These are phyloP conservation scores for Capsicum rhomboideum DNA, from an alignment of 257 asterid genomes.

Conservation along the genomic window DNA sequence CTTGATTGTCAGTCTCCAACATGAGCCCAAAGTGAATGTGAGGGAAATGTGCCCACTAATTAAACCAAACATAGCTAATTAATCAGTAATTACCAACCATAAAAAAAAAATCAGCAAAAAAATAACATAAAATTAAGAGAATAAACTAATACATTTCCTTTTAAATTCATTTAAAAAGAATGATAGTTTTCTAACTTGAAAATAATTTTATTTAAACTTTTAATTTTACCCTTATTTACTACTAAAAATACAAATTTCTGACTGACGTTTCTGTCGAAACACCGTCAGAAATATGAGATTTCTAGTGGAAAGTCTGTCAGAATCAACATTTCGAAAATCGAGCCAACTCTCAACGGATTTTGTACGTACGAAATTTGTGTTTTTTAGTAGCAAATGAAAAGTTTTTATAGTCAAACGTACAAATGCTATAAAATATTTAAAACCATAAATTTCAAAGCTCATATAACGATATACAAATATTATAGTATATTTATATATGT, in stretches of 20 bases:
- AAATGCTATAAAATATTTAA: background rate
- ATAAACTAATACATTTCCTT: background rate
- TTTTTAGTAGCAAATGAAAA: background rate
- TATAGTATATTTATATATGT: background rate
- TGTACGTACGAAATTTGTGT: background rate
- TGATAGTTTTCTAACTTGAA: background rate
- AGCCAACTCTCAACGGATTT: background rate
- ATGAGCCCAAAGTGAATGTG: constrained; percentile 87
- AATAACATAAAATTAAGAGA: background rate
- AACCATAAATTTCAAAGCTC: background rate
- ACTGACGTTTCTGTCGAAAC: background rate
- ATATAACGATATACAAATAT: background rate
- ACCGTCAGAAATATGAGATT: background rate
- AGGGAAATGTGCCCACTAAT: constrained; percentile 92
- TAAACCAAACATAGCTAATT: background rate
- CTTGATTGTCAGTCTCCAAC: constrained; percentile 59
- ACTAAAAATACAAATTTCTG: background rate
- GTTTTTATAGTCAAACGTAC: background rate
- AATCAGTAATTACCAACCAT: background rate
- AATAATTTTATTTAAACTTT: background rate
- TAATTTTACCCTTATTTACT: background rate
- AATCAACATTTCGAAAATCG: background rate
- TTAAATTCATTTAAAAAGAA: background rate
- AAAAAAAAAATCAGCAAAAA: background rate
- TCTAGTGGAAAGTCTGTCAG: background rate